Percentiles rank a stretch among this genome's conserved stretches.
These are phyloP conservation scores for Lepidopterella palustris DNA, from an alignment of 495 filamentous ascomycete species.

Conservation along the genomic window DNA sequence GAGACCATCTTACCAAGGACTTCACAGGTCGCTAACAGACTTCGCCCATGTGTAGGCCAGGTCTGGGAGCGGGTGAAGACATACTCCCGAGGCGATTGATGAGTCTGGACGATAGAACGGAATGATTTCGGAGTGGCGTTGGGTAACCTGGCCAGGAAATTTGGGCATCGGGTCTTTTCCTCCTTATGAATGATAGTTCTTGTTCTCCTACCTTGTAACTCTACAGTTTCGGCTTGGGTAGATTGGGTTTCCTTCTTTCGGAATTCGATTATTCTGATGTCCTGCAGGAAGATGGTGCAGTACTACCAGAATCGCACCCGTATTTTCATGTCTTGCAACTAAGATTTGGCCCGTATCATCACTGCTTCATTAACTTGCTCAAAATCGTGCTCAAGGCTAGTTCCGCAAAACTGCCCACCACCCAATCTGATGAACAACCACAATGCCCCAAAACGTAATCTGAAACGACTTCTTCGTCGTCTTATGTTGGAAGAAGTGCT, in stretches of 20 bases:
- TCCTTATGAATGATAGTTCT: background rate
- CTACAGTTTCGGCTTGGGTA: background rate
- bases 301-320: background rate
- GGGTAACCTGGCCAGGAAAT: background rate
- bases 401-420: slow-evolving; percentile 19
- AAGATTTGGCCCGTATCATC: background rate
- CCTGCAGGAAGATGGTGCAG: background rate
- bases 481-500: slow-evolving; percentile 26
- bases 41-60: background rate
- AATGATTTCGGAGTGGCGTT: background rate
- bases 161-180: background rate
- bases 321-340: background rate
- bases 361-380: background rate
- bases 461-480: slow-evolving; percentile 22
- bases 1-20: slow-evolving; percentile 28
- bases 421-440: slow-evolving; percentile 15
- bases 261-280: background rate
- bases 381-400: background rate
- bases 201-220: background rate
- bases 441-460: slow-evolving; percentile 22
- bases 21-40: slow-evolving; percentile 26
- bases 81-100: background rate
- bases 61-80: slow-evolving; percentile 5
- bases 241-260: too few relatives aligned
- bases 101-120: background rate